Percentiles rank a stretch among this genome's conserved stretches.
These are phyloP conservation scores for Vaccinium macrocarpon DNA, from an alignment of 148 eudicot species.

Conservation along the genomic window DNA sequence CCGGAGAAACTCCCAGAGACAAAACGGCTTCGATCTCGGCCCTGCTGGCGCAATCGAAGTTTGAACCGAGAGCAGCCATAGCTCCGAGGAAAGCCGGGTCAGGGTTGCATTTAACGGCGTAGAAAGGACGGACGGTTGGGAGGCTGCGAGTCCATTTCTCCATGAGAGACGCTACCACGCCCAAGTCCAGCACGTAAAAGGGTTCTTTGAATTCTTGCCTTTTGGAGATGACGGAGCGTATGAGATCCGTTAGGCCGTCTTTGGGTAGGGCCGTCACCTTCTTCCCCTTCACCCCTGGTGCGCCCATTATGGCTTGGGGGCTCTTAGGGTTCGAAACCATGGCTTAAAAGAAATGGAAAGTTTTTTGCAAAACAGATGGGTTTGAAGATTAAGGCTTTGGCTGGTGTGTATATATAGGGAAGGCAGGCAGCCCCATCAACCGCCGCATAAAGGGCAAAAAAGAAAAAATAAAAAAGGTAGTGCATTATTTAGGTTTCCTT, in stretches of 20 bases:
- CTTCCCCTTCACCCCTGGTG: constrained; percentile 10
- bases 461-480: background rate
- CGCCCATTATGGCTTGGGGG: background rate
- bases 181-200: constrained; percentile 29
- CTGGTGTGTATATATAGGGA: background rate
- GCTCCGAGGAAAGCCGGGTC: constrained; percentile 12
- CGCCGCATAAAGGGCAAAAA: too few species aligned
- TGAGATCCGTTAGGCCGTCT: background rate
- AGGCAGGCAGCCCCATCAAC: background rate
- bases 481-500: background rate
- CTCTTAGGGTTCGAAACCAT: background rate
- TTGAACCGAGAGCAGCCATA: constrained; percentile 21
- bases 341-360: background rate
- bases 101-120: constrained; percentile 33
- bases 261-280: background rate
- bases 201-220: constrained; percentile 18
- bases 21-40: constrained; percentile 25
- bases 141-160: constrained; percentile 18
- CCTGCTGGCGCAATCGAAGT: constrained; percentile 30
- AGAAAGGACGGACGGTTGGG: constrained; percentile 24
- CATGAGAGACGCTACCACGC: constrained; percentile 18
- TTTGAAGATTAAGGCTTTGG: background rate
- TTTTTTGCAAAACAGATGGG: background rate
- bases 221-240: constrained; percentile 11
- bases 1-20: constrained; percentile 26